Evolutionary conservation across 495 filamentous ascomycete genomes (phyloP).

Genomic region (Paragyromitra xinjiangensis): DNA sequence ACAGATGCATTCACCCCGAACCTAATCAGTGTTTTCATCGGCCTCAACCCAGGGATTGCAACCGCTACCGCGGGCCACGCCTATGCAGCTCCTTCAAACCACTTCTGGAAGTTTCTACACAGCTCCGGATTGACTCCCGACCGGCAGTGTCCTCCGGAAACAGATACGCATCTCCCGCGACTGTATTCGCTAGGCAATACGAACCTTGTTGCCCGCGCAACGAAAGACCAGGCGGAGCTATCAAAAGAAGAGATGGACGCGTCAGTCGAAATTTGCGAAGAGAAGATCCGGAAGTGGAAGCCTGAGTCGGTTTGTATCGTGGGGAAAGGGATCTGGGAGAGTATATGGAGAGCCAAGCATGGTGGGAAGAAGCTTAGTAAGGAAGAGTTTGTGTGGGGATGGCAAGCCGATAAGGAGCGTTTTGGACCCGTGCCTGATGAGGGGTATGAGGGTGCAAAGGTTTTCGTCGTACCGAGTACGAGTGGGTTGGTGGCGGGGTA

Average conservation of each 20-base stretch:
- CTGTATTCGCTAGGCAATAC: conserved; percentile 83
- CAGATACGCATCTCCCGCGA: conserved; percentile 77
- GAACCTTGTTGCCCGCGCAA: conserved; percentile 87
- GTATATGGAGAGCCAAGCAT: conserved; percentile 76
- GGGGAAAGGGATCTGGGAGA: conserved; percentile 97
- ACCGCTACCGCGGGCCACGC: conserved; percentile 82
- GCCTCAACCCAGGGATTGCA: conserved; percentile 86
- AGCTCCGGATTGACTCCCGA: conserved; percentile 74
- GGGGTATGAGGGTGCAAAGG: conserved; percentile 76
- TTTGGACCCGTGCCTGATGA: conserved; percentile 70
- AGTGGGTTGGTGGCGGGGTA: conserved; percentile 84
- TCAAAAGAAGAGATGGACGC: conserved; percentile 81
- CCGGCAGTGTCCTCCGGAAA: conserved; percentile 67
- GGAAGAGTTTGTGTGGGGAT: conserved; percentile 85
- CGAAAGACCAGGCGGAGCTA: conserved; percentile 81
- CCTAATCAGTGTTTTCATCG: conserved; percentile 85
- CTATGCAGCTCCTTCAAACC: conserved; percentile 92
- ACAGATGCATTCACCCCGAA: conserved; percentile 77
- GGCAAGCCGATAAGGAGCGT: conserved; percentile 80
- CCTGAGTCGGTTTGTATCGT: conserved; percentile 87
- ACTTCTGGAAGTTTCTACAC: conserved; percentile 89
- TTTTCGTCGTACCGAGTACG: conserved; percentile 91
- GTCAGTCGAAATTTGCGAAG: conserved; percentile 77
- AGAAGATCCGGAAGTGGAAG: conserved; percentile 73
- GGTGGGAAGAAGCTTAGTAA: conserved; percentile 66